Evolutionary conservation across 2,329 filamentous ascomycete genomes (phyloP), one percentile per base, ranked within the genome.

Genomic region (Acrocalymma vagum): DNA sequence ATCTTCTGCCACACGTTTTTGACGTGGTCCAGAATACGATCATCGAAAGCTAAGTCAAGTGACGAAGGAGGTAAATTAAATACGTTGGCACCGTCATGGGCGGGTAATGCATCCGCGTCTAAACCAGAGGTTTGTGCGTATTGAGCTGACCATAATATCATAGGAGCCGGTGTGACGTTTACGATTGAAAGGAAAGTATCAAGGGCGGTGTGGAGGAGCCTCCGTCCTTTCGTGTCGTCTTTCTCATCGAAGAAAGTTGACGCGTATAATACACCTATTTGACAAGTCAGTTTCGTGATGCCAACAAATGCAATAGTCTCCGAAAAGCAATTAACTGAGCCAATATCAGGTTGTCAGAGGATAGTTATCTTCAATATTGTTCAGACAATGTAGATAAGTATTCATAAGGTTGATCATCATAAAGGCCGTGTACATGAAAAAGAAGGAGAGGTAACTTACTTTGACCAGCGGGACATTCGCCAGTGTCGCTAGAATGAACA

Each of bases 361-460:
- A 78, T 78, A 51, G 48, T 70, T 79, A 81, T 94, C 91, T 85
- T 95, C 92, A 95, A 87, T 81, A 80, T 72, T 76, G 75, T 87
- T 95, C 93, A 92, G 93, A 88, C 91, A 97, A 97, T 96, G 93
- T 97, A 96, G 93, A 96, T 97, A 97, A 97, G 92, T 92, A 90
- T 94, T 95, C 81, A 73, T 79, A 78, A 74, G 72, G 74, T 81
- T 73, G 72, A 79, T 96, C 92, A 97, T 96, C 93, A 91, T 87
- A 66, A 78, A 80, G 78, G 41, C 46, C 45, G 30, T 34, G 45
- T 23, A 17, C 28, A 25, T 25, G 38, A 26, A 45, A 45, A 46
- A 46, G 43, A 27, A 48, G 27, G 40, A 16, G 30, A 11, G 15
- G 42, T n/a, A 31, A 88, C 93, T 90, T 82, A 99, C 93, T 85